Conservation (phyloP, 495 filamentous ascomycete genomes). For the Coniosporium apollinis region DNA sequence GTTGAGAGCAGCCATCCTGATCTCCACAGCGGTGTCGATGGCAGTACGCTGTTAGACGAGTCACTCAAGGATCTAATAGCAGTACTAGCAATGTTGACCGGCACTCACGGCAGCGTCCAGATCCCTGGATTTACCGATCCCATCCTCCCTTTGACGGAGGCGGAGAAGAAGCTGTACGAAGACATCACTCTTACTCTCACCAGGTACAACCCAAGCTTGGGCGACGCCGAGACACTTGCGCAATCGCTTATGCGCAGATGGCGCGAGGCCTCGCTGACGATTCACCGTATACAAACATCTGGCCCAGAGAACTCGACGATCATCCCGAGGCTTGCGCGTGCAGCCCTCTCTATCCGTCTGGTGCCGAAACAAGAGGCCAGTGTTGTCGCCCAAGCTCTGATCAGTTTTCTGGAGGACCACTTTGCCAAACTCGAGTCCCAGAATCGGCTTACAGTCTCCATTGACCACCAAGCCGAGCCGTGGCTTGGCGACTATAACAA, state of each 20-base stretch:
- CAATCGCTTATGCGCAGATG: conserved; percentile 76
- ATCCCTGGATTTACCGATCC: conserved; percentile 73
- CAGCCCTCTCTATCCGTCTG: conserved; percentile 73
- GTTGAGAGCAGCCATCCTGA: conserved; percentile 76
- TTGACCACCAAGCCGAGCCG: conserved; percentile 85
- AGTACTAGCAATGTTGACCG: conserved; percentile 62
- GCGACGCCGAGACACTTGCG: conserved; percentile 50
- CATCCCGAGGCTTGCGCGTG: conserved; percentile 72
- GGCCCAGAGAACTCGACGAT: conserved; percentile 65
- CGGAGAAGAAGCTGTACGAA: conserved; percentile 66
- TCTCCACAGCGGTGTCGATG: conserved; percentile 89
- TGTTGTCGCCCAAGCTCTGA: conserved; percentile 49
- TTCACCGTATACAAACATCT: conserved; percentile 84
- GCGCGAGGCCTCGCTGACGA: conserved; percentile 88
- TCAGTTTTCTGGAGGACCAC: conserved; percentile 46
- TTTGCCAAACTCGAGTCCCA: conserved; percentile 57
- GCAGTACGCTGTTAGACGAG: conserved; percentile 73
- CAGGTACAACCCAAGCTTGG: conserved; percentile 47
- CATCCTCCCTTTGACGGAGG: conserved; percentile 54
- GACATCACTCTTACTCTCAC: conserved; percentile 66
- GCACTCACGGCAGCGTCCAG: conserved; percentile 42
- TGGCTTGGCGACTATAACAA: conserved; percentile 91
- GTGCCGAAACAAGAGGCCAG: conserved; percentile 82
- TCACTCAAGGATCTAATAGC: conserved; percentile 78
- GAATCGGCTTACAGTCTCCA: conserved; percentile 65